Evolutionary conservation across 1,139 yeast species (phyloP).

Genomic region (Debaryomyces sp.): DNA sequence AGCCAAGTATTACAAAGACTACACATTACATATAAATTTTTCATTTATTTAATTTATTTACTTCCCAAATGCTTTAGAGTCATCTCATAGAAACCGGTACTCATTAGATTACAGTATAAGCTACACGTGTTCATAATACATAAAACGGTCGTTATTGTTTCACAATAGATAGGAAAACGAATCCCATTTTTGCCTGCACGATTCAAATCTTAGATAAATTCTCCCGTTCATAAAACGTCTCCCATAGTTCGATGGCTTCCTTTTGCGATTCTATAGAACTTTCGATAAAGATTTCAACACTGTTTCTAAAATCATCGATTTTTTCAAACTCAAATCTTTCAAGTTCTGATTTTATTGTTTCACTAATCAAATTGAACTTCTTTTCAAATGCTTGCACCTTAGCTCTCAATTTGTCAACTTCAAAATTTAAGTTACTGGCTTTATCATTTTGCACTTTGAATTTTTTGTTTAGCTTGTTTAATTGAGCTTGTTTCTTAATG

Average conservation of each 20-base stretch:
- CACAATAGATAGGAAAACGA: neutral
- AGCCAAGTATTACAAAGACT: neutral
- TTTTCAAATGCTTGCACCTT: conserved; percentile 59
- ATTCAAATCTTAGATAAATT: conserved; percentile 25
- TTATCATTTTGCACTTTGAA: conserved; percentile 68
- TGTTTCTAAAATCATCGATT: conserved; percentile 82
- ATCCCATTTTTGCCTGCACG: neutral
- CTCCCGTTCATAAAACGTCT: conserved; percentile 71
- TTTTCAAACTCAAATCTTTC: conserved; percentile 73
- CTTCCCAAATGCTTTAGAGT: neutral
- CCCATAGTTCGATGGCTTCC: conserved; percentile 94
- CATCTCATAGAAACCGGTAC: neutral
- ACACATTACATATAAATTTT: neutral
- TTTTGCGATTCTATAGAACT: conserved; percentile 92
- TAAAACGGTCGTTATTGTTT: neutral
- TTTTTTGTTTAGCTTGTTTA: conserved; percentile 59
- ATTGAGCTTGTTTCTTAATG: conserved; percentile 46
- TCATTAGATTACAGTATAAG: neutral
- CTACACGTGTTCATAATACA: neutral
- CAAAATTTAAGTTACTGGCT: conserved; percentile 53
- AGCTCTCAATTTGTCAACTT: conserved; percentile 58
- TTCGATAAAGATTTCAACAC: conserved; percentile 89
- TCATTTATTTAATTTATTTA: neutral
- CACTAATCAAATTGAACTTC: conserved; percentile 62
- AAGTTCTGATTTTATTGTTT: conserved; percentile 69